phyloP scores from a whole-genome alignment of 202 grass and related monocot species.

The Panicum virgatum region DNA sequence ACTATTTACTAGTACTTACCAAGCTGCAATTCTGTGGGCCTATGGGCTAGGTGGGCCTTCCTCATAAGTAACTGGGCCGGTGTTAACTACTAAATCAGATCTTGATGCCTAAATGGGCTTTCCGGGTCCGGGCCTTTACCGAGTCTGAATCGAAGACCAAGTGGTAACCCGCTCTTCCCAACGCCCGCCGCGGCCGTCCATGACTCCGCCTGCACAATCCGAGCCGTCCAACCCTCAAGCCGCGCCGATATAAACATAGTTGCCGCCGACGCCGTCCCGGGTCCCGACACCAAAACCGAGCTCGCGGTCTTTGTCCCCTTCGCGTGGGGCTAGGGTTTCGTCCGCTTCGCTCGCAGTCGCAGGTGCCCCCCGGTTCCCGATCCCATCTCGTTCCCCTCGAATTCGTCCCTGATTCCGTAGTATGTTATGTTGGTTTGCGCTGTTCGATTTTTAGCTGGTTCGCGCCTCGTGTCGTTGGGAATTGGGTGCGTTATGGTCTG shows the following conservation, averaged over 20 bases:
- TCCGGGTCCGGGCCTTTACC: too few relatives aligned
- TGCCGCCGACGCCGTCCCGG: neutral
- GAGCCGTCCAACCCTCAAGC: neutral
- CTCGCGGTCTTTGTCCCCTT: neutral
- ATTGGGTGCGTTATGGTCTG: constrained; percentile 2
- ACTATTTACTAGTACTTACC: neutral
- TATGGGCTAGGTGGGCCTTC: too few relatives aligned
- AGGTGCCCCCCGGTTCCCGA: constrained; percentile 15
- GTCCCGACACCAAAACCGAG: neutral
- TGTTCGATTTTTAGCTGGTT: neutral
- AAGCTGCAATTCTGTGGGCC: neutral
- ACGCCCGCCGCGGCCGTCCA: neutral
- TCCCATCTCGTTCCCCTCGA: neutral
- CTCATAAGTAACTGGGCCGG: neutral
- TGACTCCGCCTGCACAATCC: neutral
- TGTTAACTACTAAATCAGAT: too few relatives aligned
- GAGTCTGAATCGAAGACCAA: neutral
- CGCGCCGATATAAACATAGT: constrained; percentile 4
- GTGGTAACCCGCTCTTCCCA: neutral
- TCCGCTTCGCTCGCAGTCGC: neutral
- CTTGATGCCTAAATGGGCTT: neutral
- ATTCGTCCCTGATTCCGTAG: neutral
- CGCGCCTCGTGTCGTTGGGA: neutral
- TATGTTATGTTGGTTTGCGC: too few relatives aligned
- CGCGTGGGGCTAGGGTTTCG: constrained; percentile 39